Percentiles rank a stretch among this genome's conserved stretches.
phyloP scores from a whole-genome alignment of 2,329 filamentous ascomycete genomes.

The Chaetomium sp. region DNA sequence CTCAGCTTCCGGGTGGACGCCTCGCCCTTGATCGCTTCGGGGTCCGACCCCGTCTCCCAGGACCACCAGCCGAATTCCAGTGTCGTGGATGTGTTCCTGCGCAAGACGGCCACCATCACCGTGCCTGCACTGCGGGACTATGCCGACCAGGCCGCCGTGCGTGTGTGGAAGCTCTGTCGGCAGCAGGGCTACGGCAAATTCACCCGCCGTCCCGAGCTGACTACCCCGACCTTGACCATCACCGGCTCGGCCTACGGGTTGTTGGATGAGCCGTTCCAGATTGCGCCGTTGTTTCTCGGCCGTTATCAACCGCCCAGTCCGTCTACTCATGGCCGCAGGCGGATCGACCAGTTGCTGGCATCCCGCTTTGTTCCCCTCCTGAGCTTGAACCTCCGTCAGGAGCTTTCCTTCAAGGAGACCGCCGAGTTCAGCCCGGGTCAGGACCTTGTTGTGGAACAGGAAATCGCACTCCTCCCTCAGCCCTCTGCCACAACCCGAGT shows the following conservation, averaged over 20 bases:
- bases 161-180: constrained; percentile 1
- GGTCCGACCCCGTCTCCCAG: constrained; percentile 1
- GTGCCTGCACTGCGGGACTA: constrained; percentile 29
- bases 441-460: constrained; percentile 30
- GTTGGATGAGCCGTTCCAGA: constrained; percentile 26
- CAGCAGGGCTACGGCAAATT: neutral
- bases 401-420: constrained; percentile 26
- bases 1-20: constrained; percentile 34
- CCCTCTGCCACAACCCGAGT: constrained; percentile 33
- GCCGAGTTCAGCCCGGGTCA: constrained; percentile 9
- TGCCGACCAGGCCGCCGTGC: constrained; percentile 23
- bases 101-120: constrained; percentile 33
- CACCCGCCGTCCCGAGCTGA: constrained; percentile 13
- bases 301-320: constrained; percentile 36
- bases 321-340: constrained; percentile 31
- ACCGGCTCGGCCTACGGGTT: constrained; percentile 37
- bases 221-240: constrained; percentile 33
- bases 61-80: constrained; percentile 14
- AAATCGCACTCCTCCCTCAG: constrained; percentile 35
- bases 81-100: constrained; percentile 35
- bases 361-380: constrained; percentile 34
- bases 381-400: constrained; percentile 34
- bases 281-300: constrained; percentile 31
- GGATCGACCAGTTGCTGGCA: constrained; percentile 33
- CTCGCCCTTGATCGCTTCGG: constrained; percentile 15